Conservation (phyloP, 78 protist species). For the Polysphondylium violaceum region DNA sequence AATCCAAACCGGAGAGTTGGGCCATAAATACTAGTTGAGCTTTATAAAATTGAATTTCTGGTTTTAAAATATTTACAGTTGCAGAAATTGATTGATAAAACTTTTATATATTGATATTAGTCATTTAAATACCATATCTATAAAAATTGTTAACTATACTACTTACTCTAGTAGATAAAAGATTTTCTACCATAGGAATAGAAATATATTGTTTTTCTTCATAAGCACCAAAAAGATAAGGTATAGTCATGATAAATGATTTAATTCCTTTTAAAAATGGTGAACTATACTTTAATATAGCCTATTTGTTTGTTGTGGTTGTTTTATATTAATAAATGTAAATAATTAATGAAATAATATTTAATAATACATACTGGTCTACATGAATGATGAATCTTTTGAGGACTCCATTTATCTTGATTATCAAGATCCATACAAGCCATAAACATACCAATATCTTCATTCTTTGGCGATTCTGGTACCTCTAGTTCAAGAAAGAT, state of each 20-base stretch:
- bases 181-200: constrained; percentile 64
- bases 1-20: constrained; percentile 45
- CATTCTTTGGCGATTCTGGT: constrained; percentile 76
- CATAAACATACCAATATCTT: constrained; percentile 72
- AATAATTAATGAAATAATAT: not conserved
- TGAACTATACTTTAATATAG: constrained; percentile 49
- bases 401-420: constrained; percentile 72
- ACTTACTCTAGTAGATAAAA: constrained; percentile 57
- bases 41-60: constrained; percentile 67
- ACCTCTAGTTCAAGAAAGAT: constrained; percentile 50
- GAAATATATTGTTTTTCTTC: constrained; percentile 55
- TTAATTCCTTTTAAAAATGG: constrained; percentile 5
- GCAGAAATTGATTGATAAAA: constrained; percentile 64
- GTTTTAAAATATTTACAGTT: constrained; percentile 20
- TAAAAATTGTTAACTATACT: not conserved
- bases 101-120: not conserved
- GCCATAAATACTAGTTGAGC: constrained; percentile 48
- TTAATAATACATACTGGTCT: constrained; percentile 47
- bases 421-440: constrained; percentile 57
- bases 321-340: not conserved
- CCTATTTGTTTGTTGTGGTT: constrained; percentile 9
- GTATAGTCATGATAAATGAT: not conserved
- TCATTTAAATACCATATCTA: not conserved
- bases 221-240: constrained; percentile 42
- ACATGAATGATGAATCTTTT: constrained; percentile 28